Evolutionary conservation across 192 early-diverging fungal species (phyloP).

Genomic region (Coemansia sp.): DNA sequence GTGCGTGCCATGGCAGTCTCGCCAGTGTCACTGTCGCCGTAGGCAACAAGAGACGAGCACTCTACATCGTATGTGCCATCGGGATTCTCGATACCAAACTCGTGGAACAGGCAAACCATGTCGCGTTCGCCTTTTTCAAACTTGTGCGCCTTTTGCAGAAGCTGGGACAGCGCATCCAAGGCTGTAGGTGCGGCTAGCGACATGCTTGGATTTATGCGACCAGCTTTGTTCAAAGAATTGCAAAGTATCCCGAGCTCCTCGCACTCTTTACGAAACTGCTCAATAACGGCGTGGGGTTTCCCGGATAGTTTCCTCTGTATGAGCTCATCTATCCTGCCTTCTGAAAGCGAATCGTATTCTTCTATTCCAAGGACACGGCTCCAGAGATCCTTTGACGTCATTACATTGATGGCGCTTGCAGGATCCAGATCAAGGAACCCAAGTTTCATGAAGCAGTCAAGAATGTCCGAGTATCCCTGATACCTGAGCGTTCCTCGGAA

Average conservation of each 20-base stretch:
- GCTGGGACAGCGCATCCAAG: slow-evolving; percentile 79
- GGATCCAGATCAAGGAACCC: slow-evolving; percentile 70
- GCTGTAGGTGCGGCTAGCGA: slow-evolving; percentile 51
- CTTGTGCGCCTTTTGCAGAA: slow-evolving; percentile 76
- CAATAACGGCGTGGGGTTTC: slow-evolving; percentile 1
- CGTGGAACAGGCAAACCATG: slow-evolving; percentile 92
- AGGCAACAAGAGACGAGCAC: slow-evolving; percentile 69
- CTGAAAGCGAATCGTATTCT: neutral
- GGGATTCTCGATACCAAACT: slow-evolving; percentile 79
- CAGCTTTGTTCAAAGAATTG: neutral
- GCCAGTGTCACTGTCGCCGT: slow-evolving; percentile 57
- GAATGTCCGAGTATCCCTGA: slow-evolving; percentile 86
- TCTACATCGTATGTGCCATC: slow-evolving; percentile 60
- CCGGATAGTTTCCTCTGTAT: neutral
- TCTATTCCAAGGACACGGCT: slow-evolving; percentile 6
- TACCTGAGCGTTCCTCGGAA: slow-evolving; percentile 94
- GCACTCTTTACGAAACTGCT: slow-evolving; percentile 58
- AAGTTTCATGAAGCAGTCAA: slow-evolving; percentile 72
- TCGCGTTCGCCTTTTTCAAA: slow-evolving; percentile 82
- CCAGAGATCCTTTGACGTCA: slow-evolving; percentile 32
- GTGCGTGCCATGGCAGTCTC: slow-evolving; percentile 83
- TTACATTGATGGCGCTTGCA: slow-evolving; percentile 15
- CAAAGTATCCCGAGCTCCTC: slow-evolving; percentile 56
- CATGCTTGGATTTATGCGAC: neutral
- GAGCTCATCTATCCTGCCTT: neutral